Percentiles rank a stretch among this genome's conserved stretches.
These are phyloP conservation scores for Xylaria hypoxylon DNA, from an alignment of 2,329 filamentous ascomycete genomes.

Conservation along the genomic window DNA sequence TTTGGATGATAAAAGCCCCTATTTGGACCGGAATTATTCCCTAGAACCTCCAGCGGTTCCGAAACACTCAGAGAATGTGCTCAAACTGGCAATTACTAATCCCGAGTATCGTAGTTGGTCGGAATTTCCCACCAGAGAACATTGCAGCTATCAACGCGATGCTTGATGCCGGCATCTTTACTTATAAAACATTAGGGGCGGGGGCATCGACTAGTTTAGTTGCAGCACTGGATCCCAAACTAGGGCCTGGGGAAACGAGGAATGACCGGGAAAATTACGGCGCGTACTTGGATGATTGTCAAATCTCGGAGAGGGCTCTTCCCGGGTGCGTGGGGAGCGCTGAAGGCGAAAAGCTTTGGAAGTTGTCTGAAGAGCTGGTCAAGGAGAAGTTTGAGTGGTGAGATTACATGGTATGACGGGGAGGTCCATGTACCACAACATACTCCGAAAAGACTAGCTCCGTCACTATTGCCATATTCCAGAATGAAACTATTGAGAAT, in stretches of 20 bases:
- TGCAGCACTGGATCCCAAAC: constrained; percentile 50
- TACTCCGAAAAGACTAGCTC: background rate
- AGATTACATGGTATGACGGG: constrained; percentile 1
- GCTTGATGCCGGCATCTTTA: constrained; percentile 11
- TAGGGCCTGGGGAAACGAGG: constrained; percentile 41
- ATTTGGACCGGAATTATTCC: too few relatives aligned
- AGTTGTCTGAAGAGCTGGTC: constrained; percentile 52
- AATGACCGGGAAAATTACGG: constrained; percentile 52
- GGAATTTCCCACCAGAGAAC: constrained; percentile 39
- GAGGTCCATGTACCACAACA: too few relatives aligned
- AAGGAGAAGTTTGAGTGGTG: constrained; percentile 51
- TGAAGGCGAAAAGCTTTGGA: constrained; percentile 54
- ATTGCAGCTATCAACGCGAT: constrained; percentile 34
- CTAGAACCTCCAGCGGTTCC: too few relatives aligned
- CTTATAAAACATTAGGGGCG: constrained; percentile 37
- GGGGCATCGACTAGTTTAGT: constrained; percentile 49
- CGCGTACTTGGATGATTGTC: constrained; percentile 50
- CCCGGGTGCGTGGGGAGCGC: constrained; percentile 45
- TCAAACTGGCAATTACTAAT: too few relatives aligned
- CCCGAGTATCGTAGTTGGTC: constrained; percentile 29
- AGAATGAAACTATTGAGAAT: background rate
- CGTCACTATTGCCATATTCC: too few relatives aligned
- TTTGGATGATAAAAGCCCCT: too few relatives aligned
- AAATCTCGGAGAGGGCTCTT: constrained; percentile 47
- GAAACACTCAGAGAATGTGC: too few relatives aligned